Conservation (phyloP, 2,329 filamentous ascomycete genomes). For the Dactylella cylindrospora region DNA sequence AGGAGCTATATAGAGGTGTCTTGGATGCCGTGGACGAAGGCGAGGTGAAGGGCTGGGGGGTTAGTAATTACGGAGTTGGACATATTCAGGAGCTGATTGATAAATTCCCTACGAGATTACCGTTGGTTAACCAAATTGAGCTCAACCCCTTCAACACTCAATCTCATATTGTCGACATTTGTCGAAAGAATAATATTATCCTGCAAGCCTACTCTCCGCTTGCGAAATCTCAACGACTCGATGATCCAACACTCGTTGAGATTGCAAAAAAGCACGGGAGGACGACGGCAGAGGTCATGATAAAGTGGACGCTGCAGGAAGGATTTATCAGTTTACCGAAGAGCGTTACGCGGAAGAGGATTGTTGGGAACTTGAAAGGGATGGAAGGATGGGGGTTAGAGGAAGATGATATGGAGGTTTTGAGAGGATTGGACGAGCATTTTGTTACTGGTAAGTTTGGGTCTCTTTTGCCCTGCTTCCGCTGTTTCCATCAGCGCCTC, state of each 20-base stretch:
- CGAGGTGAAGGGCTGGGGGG: conserved; percentile 69
- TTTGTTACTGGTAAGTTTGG: conserved; percentile 68
- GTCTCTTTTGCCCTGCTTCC: conserved; percentile 4
- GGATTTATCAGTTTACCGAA: conserved; percentile 73
- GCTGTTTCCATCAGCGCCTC: conserved; percentile 20
- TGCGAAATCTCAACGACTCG: conserved; percentile 69
- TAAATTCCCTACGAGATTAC: conserved; percentile 63
- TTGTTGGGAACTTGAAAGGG: conserved; percentile 64
- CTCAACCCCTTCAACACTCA: conserved; percentile 81
- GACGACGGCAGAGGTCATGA: conserved; percentile 71
- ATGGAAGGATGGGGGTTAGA: conserved; percentile 65
- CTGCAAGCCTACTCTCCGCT: conserved; percentile 81
- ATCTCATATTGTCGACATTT: conserved; percentile 64
- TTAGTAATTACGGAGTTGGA: conserved; percentile 75
- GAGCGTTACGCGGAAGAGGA: conserved; percentile 64
- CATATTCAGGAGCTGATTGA: conserved; percentile 70
- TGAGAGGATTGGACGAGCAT: conserved; percentile 70
- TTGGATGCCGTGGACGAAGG: conserved; percentile 74
- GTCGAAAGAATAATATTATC: conserved; percentile 66
- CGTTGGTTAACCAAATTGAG: conserved; percentile 78
- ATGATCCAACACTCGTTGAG: conserved; percentile 63
- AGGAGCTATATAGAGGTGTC: conserved; percentile 74
- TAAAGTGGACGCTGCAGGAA: conserved; percentile 77
- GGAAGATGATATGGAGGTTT: conserved; percentile 62
- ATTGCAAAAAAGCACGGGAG: conserved; percentile 69